phyloP scores from a whole-genome alignment of 108 stramenopile species.

The Bacterosira constricta region DNA sequence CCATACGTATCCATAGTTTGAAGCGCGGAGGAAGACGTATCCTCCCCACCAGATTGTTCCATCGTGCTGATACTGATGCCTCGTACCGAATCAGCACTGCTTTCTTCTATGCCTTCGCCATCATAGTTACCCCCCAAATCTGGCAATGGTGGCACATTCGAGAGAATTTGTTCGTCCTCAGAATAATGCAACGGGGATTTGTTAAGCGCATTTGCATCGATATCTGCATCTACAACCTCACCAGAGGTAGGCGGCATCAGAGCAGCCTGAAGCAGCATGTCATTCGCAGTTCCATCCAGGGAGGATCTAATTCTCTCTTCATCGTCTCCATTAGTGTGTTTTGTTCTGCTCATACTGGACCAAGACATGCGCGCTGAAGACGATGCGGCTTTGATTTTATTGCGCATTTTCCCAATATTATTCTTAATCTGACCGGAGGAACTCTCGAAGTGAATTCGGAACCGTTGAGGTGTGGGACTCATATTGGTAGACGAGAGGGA shows the following conservation, averaged over 20 bases:
- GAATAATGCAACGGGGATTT: no score
- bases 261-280: no score
- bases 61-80: slow-evolving; percentile 5
- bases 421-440: neutral
- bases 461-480: slow-evolving; percentile 20
- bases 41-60: slow-evolving; percentile 29
- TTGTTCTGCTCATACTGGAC: neutral
- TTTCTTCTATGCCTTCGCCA: no score
- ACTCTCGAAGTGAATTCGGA: slow-evolving; percentile 19
- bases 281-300: slow-evolving; percentile 2
- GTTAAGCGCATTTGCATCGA: no score
- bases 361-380: neutral
- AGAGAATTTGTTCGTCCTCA: no score
- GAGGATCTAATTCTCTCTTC: neutral
- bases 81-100: slow-evolving; percentile 5
- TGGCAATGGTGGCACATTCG: no score
- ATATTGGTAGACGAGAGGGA: slow-evolving; percentile 17
- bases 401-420: neutral
- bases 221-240: neutral
- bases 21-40: slow-evolving; percentile 10
- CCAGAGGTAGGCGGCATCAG: slow-evolving; percentile 10
- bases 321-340: neutral
- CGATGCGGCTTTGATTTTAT: slow-evolving; percentile 16
- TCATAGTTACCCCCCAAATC: no score
- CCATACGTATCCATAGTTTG: neutral